Evolutionary conservation across 352 stramenopile species (phyloP).

Genomic region (Globisporangium ultimum): DNA sequence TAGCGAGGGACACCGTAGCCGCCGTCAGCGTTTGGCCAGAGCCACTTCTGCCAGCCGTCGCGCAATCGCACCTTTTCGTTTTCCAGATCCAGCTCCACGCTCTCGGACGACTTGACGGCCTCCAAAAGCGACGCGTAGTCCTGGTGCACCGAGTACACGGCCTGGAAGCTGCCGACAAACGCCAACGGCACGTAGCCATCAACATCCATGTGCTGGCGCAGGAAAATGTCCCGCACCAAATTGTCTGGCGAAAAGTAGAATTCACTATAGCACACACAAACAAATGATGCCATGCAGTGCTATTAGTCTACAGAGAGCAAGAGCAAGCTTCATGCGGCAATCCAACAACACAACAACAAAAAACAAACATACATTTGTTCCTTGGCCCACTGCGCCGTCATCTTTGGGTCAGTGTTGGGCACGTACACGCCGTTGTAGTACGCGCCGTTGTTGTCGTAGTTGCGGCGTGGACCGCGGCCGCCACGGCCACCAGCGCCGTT

Average conservation of each 20-base stretch:
- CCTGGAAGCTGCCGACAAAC: slow-evolving; percentile 89
- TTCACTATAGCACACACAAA: slow-evolving; percentile 40
- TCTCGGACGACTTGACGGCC: slow-evolving; percentile 59
- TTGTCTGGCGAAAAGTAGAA: slow-evolving; percentile 87
- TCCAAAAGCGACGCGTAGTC: slow-evolving; percentile 81
- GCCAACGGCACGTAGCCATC: slow-evolving; percentile 87
- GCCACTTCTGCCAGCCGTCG: slow-evolving; percentile 85
- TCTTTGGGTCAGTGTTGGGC: slow-evolving; percentile 55
- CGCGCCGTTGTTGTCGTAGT: slow-evolving; percentile 52
- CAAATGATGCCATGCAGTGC: background rate
- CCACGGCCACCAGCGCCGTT: slow-evolving; percentile 22
- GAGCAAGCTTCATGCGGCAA: background rate
- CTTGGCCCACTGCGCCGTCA: slow-evolving; percentile 81
- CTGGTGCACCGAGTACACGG: slow-evolving; percentile 81
- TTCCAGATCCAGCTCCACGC: slow-evolving; percentile 76
- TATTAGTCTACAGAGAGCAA: background rate
- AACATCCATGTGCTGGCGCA: slow-evolving; percentile 85
- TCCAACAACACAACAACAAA: background rate
- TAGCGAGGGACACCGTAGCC: slow-evolving; percentile 84
- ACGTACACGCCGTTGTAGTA: slow-evolving; percentile 84
- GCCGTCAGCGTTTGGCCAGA: slow-evolving; percentile 87
- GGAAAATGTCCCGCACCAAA: slow-evolving; percentile 80
- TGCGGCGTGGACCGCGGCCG: slow-evolving; percentile 33
- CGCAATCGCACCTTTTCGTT: slow-evolving; percentile 90
- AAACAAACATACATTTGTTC: slow-evolving; percentile 69